Conservation (phyloP, 2,329 filamentous ascomycete genomes). For the Epichloe aotearoae region DNA sequence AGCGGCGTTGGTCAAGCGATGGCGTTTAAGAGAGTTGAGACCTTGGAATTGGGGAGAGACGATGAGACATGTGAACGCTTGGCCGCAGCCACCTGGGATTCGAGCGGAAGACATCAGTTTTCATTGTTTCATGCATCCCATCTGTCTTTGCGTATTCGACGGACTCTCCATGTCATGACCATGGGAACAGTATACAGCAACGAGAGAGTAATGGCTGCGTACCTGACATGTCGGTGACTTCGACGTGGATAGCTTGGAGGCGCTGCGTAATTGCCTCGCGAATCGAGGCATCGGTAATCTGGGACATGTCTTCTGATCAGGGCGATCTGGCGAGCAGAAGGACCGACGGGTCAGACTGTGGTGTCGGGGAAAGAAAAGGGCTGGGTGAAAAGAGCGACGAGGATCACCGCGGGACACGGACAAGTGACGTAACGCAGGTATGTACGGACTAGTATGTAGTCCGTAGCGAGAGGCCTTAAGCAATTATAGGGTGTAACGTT, state of each 20-base stretch:
- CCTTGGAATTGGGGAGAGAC: slow-evolving; percentile 55
- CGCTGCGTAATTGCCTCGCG: slow-evolving; percentile 54
- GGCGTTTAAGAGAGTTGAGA: slow-evolving; percentile 67
- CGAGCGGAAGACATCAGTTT: background rate
- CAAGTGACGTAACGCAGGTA: too few species aligned
- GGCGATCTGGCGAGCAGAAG: too few species aligned
- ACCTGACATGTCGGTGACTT: slow-evolving; percentile 91
- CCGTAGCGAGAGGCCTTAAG: too few species aligned
- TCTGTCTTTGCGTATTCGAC: background rate
- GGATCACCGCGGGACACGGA: too few species aligned
- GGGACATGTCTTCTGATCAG: slow-evolving; percentile 1
- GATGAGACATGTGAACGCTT: slow-evolving; percentile 46
- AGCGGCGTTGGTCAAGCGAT: slow-evolving; percentile 72
- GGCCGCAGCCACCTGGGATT: slow-evolving; percentile 42
- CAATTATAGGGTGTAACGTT: too few species aligned
- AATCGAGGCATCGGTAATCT: slow-evolving; percentile 60
- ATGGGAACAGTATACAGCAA: background rate
- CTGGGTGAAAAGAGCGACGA: background rate
- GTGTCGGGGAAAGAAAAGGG: background rate
- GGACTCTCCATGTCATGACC: too few species aligned
- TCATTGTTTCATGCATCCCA: background rate
- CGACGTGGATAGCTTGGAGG: slow-evolving; percentile 64
- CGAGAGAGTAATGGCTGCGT: slow-evolving; percentile 16
- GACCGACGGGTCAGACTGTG: background rate
- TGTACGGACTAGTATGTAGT: too few species aligned